Conservation (phyloP, 75 land plant genomes). For the Pseudotsuga menziesii region DNA sequence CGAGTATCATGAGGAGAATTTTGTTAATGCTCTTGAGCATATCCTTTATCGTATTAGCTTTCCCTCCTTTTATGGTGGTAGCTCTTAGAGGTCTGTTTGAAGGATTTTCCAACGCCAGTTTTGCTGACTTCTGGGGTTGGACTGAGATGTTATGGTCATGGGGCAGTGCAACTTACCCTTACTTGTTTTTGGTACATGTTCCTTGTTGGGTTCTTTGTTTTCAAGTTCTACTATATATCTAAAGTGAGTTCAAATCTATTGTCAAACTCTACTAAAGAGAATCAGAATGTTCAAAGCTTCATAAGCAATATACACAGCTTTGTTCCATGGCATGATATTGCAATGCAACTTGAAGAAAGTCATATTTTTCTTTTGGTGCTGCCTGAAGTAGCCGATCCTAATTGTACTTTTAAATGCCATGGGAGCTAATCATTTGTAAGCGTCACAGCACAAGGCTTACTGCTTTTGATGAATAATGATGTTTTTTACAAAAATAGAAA, state of each 20-base stretch:
- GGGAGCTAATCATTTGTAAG: too few relatives aligned
- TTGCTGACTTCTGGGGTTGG: constrained; percentile 65
- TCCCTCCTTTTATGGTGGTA: constrained; percentile 49
- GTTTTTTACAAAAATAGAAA: too few relatives aligned
- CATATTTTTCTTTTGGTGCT: too few relatives aligned
- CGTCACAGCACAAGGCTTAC: too few relatives aligned
- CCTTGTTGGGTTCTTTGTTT: constrained; percentile 78
- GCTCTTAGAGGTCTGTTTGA: constrained; percentile 23
- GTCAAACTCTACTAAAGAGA: too few relatives aligned
- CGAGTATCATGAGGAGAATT: constrained; percentile 7
- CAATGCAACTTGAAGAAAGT: too few relatives aligned
- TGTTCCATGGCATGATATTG: too few relatives aligned
- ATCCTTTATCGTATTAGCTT: constrained; percentile 31
- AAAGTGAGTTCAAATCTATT: not conserved
- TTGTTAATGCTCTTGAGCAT: constrained; percentile 21
- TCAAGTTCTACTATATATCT: constrained; percentile 47
- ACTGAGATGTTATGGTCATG: constrained; percentile 66
- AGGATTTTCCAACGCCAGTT: constrained; percentile 18
- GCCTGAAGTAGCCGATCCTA: too few relatives aligned
- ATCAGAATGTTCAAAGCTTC: too few relatives aligned
- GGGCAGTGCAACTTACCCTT: constrained; percentile 83
- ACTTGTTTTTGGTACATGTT: constrained; percentile 63
- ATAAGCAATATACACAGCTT: too few relatives aligned
- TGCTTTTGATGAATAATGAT: too few relatives aligned
- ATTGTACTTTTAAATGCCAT: too few relatives aligned